A percentile compares a stretch with the other conserved stretches of the same genome.
These are phyloP conservation scores for Elsinoe fawcettii DNA, from an alignment of 2,329 filamentous ascomycete species.

Conservation along the genomic window DNA sequence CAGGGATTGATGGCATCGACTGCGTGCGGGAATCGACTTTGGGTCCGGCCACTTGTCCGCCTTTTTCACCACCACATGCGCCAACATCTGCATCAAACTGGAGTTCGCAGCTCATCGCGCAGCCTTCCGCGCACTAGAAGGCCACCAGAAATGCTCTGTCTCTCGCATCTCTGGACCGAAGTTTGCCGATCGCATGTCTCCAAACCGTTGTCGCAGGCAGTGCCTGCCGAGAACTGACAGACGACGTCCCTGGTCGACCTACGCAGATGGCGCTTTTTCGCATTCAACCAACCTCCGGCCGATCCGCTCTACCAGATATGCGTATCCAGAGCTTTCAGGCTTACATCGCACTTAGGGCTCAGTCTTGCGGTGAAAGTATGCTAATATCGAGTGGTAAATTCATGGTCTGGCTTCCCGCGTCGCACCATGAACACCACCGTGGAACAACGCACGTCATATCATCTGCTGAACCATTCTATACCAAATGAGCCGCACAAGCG, in stretches of 20 bases:
- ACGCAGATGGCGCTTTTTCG: slow-evolving; percentile 10
- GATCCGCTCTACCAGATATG: slow-evolving; percentile 8
- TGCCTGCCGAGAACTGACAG: slow-evolving; percentile 5
- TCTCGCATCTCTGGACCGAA: background rate
- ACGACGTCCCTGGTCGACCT: slow-evolving; percentile 1
- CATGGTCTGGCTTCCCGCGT: slow-evolving; percentile 1
- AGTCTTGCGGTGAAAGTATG: background rate
- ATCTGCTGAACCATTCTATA: slow-evolving; percentile 3
- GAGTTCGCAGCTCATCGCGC: slow-evolving; percentile 2
- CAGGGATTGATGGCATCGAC: slow-evolving; percentile 2
- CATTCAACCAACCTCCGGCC: slow-evolving; percentile 5
- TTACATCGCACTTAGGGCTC: slow-evolving; percentile 3
- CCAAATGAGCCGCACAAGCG: background rate
- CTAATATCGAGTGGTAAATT: background rate
- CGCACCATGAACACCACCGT: slow-evolving; percentile 4
- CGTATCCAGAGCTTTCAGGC: background rate
- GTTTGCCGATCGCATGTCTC: background rate
- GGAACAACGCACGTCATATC: slow-evolving; percentile 10
- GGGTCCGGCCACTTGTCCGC: background rate
- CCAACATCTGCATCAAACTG: background rate
- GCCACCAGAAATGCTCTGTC: background rate
- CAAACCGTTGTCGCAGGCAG: background rate
- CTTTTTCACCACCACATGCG: background rate
- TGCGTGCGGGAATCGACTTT: background rate
- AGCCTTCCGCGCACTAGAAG: slow-evolving; percentile 3